Percentiles rank a stretch among this genome's conserved stretches.
Conservation (phyloP, 345 rosid species). For the Rhodomyrtus tomentosa region DNA sequence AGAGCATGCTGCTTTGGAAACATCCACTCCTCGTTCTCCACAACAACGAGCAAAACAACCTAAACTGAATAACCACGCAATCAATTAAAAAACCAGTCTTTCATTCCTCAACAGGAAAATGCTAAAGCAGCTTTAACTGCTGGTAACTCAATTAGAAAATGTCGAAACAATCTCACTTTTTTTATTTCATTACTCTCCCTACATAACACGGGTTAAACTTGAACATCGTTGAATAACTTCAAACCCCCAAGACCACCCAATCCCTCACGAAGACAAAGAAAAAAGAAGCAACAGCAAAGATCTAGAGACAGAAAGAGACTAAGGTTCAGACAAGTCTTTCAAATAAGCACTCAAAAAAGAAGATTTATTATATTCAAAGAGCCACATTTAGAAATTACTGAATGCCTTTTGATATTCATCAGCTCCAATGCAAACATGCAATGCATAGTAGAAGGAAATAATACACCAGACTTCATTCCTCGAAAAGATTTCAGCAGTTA, state of each 20-base stretch:
- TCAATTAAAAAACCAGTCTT: not conserved
- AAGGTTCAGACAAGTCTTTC: not conserved
- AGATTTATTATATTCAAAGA: not conserved
- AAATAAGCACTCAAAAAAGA: not conserved
- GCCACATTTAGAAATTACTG: not conserved
- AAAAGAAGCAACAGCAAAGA: not conserved
- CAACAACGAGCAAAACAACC: not conserved
- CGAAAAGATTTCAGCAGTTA: not conserved
- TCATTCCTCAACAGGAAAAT: not conserved
- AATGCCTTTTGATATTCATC: not conserved
- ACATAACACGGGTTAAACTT: not conserved
- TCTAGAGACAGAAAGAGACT: not conserved
- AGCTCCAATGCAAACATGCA: not conserved
- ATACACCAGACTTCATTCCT: not conserved
- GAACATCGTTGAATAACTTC: not conserved
- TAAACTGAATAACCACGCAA: not conserved
- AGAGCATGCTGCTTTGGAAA: not conserved
- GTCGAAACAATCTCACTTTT: not conserved
- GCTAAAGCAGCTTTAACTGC: not conserved
- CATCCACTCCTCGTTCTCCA: not conserved
- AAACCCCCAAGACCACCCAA: not conserved
- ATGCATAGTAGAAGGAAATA: not conserved
- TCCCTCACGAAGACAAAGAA: not conserved
- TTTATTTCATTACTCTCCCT: not conserved
- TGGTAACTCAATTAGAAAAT: not conserved